Conservation (phyloP, 129 eudicot species). For the Glebionis coronaria region DNA sequence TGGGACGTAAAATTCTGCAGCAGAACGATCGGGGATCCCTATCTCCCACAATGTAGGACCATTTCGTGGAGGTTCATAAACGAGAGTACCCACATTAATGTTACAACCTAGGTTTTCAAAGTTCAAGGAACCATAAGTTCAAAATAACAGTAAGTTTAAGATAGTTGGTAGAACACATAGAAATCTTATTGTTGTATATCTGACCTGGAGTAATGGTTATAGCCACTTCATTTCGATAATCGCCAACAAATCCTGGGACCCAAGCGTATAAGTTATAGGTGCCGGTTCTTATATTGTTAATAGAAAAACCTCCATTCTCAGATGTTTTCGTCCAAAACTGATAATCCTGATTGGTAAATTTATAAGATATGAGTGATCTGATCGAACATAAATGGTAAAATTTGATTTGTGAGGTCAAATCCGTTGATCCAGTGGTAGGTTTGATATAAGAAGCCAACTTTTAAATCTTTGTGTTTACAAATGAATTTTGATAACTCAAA, state of each 20-base stretch:
- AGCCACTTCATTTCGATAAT: slow-evolving; percentile 43
- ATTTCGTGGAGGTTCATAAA: slow-evolving; percentile 75
- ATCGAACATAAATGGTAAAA: neutral
- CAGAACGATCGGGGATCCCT: slow-evolving; percentile 92
- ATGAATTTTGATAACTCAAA: neutral
- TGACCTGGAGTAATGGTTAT: slow-evolving; percentile 70
- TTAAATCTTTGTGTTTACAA: neutral
- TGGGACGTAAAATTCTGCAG: slow-evolving; percentile 75
- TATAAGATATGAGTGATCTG: neutral
- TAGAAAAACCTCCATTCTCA: slow-evolving; percentile 55
- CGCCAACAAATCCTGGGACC: slow-evolving; percentile 76
- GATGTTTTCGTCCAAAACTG: slow-evolving; percentile 85
- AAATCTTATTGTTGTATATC: neutral
- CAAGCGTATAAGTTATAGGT: slow-evolving; percentile 69
- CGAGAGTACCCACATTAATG: slow-evolving; percentile 52
- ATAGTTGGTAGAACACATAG: neutral
- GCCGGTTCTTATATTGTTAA: slow-evolving; percentile 53
- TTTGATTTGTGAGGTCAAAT: slow-evolving; percentile 1
- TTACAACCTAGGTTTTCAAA: slow-evolving; percentile 42
- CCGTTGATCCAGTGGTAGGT: neutral
- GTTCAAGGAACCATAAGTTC: neutral
- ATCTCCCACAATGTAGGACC: slow-evolving; percentile 98
- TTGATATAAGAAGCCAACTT: neutral
- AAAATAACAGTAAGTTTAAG: neutral
- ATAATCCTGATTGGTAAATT: slow-evolving; percentile 47